These are phyloP conservation scores for Canariomyces notabilis DNA, from an alignment of 2,329 filamentous ascomycete species.

Conservation along the genomic window DNA sequence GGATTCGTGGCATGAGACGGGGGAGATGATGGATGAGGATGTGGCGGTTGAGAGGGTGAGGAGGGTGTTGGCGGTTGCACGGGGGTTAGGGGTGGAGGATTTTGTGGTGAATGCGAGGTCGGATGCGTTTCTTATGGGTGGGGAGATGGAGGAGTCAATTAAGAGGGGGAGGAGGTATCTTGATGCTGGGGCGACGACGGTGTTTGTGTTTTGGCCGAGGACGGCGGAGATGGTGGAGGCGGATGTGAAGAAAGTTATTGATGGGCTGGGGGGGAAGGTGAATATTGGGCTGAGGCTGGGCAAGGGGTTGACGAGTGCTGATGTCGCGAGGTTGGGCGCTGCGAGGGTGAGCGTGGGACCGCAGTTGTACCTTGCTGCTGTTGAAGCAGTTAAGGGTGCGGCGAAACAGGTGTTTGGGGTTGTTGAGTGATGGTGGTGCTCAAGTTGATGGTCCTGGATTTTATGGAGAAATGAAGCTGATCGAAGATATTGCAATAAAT, in stretches of 20 bases:
- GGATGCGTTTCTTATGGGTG: constrained; percentile 36
- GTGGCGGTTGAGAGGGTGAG: constrained; percentile 40
- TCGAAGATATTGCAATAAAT: too few species aligned
- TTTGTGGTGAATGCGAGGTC: constrained; percentile 48
- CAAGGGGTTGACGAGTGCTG: constrained; percentile 25
- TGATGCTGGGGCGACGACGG: constrained; percentile 45
- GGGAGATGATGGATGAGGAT: constrained; percentile 33
- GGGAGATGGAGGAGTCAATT: constrained; percentile 34
- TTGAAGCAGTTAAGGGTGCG: constrained; percentile 4
- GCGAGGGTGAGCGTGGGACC: constrained; percentile 44
- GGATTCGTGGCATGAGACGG: constrained; percentile 38
- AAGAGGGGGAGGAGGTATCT: constrained; percentile 44
- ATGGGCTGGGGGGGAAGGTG: constrained; percentile 37
- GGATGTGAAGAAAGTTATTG: constrained; percentile 37
- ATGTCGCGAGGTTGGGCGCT: constrained; percentile 38
- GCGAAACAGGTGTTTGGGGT: constrained; percentile 13
- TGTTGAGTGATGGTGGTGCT: background rate
- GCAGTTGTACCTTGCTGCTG: constrained; percentile 13
- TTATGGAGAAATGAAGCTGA: too few species aligned
- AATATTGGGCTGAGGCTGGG: constrained; percentile 23
- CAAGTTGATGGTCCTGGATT: too few species aligned
- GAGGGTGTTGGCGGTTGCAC: constrained; percentile 32
- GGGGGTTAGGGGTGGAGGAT: constrained; percentile 39
- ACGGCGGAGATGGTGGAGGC: constrained; percentile 29
- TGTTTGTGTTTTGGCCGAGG: constrained; percentile 47